A percentile compares a stretch with the other conserved stretches of the same genome.
Conservation (phyloP, 306 rosid genomes). For the Fragaria ananassa region DNA sequence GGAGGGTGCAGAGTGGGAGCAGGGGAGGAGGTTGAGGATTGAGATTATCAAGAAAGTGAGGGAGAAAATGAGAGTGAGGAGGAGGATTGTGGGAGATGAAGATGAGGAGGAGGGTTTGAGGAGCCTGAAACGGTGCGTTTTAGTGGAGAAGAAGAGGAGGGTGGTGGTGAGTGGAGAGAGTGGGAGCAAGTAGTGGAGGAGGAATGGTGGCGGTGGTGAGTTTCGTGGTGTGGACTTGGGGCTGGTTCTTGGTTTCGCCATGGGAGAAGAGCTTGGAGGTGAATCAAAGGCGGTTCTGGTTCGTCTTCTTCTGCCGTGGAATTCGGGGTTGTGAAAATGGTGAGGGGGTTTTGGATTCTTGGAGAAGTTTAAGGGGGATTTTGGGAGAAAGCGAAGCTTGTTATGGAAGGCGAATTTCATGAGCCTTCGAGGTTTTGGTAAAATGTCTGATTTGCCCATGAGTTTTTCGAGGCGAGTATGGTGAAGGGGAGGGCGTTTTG, state of each 20-base stretch:
- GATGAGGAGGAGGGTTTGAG: constrained; percentile 14
- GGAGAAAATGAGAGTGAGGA: constrained; percentile 35
- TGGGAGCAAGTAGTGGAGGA: constrained; percentile 37
- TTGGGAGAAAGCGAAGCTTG: neutral
- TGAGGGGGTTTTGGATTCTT: neutral
- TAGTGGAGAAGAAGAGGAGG: constrained; percentile 33
- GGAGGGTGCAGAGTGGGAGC: constrained; percentile 6
- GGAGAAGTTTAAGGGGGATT: neutral
- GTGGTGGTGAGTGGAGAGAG: constrained; percentile 16
- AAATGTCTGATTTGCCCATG: constrained; percentile 10
- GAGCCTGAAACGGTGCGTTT: constrained; percentile 19
- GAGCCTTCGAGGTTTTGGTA: neutral
- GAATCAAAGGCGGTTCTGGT: constrained; percentile 11
- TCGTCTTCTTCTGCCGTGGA: neutral
- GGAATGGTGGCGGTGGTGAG: constrained; percentile 3
- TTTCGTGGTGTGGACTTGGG: constrained; percentile 14
- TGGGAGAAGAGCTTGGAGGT: constrained; percentile 10
- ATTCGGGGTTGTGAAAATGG: neutral
- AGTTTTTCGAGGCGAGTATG: neutral
- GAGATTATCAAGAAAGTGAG: constrained; percentile 37
- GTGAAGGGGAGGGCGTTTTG: constrained; percentile 8
- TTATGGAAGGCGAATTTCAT: neutral
- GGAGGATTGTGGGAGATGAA: constrained; percentile 26
- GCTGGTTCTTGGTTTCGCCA: constrained; percentile 39
- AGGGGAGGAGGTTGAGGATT: constrained; percentile 23